These are phyloP conservation scores for Penicillium thymicola DNA, from an alignment of 2,329 filamentous ascomycete genomes.

Conservation along the genomic window DNA sequence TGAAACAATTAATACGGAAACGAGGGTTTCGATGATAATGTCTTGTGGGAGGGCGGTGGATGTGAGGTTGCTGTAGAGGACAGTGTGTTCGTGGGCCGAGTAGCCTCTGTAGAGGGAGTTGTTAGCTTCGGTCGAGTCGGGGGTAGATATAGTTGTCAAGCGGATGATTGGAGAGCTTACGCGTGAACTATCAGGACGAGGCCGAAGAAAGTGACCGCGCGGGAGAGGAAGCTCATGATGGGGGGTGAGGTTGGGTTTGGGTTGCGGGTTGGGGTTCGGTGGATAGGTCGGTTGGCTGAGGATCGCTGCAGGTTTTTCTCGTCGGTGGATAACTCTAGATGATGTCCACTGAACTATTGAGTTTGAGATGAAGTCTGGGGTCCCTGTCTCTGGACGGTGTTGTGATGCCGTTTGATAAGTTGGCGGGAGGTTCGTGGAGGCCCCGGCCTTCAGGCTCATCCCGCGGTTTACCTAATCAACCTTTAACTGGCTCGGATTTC, in stretches of 20 bases:
- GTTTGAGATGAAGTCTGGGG: background rate
- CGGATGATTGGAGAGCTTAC: slow-evolving; percentile 54
- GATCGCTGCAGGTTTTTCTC: background rate
- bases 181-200: slow-evolving; percentile 79
- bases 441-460: background rate
- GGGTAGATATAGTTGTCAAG: background rate
- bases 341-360: background rate
- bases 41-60: slow-evolving; percentile 69
- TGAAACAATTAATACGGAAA: slow-evolving; percentile 76
- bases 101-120: slow-evolving; percentile 66
- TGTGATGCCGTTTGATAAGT: background rate
- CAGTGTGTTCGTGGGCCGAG: slow-evolving; percentile 88
- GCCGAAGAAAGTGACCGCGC: slow-evolving; percentile 68
- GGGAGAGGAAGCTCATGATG: slow-evolving; percentile 69
- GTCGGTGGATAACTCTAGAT: background rate
- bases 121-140: background rate
- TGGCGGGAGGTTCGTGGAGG: slow-evolving; percentile 2
- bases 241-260: background rate
- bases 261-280: background rate
- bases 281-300: background rate
- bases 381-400: background rate
- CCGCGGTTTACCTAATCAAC: slow-evolving; percentile 5
- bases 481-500: background rate
- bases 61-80: slow-evolving; percentile 59
- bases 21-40: slow-evolving; percentile 80